Conservation (phyloP, 2,329 filamentous ascomycete species). For the Ceratocystis destructans region DNA sequence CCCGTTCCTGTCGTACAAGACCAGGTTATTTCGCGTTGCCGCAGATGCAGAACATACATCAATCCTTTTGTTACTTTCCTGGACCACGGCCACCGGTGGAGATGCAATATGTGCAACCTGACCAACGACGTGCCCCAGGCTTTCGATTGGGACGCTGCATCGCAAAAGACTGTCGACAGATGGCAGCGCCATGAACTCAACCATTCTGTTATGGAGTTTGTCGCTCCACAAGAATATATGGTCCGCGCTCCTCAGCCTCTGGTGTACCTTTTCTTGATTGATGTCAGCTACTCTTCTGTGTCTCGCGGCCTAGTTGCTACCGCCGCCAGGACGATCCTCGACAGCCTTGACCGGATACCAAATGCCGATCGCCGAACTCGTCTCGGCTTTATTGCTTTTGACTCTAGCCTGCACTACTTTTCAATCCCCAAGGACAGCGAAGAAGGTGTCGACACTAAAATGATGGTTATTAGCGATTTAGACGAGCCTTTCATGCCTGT, state of each 20-base stretch:
- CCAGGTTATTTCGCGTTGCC: conserved; percentile 91
- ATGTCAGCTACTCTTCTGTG: conserved; percentile 82
- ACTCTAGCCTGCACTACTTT: conserved; percentile 92
- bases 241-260: conserved; percentile 90
- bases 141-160: conserved; percentile 91
- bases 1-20: conserved; percentile 84
- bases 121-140: conserved; percentile 98
- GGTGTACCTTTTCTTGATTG: conserved; percentile 89
- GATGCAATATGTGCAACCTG: conserved; percentile 98
- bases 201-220: conserved; percentile 91
- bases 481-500: conserved; percentile 95
- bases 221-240: conserved; percentile 98
- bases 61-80: conserved; percentile 95
- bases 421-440: conserved; percentile 79
- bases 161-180: conserved; percentile 81
- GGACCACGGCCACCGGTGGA: conserved; percentile 93
- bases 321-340: conserved; percentile 80
- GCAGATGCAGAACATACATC: conserved; percentile 92
- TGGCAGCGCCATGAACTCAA: conserved; percentile 91
- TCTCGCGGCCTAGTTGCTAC: conserved; percentile 86
- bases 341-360: conserved; percentile 93
- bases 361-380: conserved; percentile 88
- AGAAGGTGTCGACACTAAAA: conserved; percentile 70
- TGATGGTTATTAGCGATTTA: conserved; percentile 88
- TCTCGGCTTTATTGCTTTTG: conserved; percentile 88